Conservation (phyloP, 306 rosid genomes). For the Luffa aegyptiaca region DNA sequence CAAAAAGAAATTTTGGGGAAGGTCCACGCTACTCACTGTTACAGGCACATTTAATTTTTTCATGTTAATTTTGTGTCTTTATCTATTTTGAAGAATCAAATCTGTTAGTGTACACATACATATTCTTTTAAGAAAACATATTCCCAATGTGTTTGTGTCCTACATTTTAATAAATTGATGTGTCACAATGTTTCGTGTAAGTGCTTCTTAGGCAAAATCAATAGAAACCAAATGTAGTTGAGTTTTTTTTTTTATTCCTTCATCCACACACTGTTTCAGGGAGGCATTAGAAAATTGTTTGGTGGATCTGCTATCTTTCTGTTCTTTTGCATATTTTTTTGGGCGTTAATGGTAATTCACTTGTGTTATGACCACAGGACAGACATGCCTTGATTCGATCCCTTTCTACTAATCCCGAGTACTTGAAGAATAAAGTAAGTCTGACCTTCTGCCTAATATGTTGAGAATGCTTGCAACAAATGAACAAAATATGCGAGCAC, state of each 20-base stretch:
- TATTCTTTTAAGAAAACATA: no score
- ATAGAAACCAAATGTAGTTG: not conserved
- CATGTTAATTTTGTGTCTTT: no score
- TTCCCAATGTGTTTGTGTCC: no score
- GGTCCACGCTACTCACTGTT: no score
- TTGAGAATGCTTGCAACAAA: not conserved
- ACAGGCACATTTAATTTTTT: no score
- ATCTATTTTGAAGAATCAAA: no score
- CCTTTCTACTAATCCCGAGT: constrained; percentile 90
- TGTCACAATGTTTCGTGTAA: no score
- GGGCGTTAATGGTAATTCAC: not conserved
- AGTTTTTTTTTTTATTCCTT: not conserved
- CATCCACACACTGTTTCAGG: not conserved
- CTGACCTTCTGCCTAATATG: constrained; percentile 9
- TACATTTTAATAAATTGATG: no score
- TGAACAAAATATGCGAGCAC: not conserved
- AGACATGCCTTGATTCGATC: constrained; percentile 70
- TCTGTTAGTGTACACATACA: no score
- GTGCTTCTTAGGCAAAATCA: not conserved
- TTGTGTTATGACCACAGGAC: constrained; percentile 41
- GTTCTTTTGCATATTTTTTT: not conserved
- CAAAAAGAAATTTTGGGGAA: no score
- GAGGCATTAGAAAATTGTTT: not conserved
- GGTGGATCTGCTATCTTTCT: not conserved
- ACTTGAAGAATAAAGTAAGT: constrained; percentile 63